A percentile compares a stretch with the other conserved stretches of the same genome.
Evolutionary conservation across 176 grass and related monocot species (phyloP).

Genomic region (Phoenix dactylifera): DNA sequence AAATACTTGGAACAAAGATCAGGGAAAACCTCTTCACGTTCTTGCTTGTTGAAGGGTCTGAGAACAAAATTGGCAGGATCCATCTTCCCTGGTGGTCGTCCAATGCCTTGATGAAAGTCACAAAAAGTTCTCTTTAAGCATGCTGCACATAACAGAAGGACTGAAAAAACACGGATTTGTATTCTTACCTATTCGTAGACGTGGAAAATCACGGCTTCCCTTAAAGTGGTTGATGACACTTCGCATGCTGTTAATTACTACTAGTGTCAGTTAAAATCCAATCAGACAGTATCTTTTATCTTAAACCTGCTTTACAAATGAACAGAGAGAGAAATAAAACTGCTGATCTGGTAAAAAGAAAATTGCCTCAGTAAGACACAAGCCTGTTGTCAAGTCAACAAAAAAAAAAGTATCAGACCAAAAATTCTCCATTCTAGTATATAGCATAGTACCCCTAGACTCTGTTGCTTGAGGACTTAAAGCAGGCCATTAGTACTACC

Average conservation of each 20-base stretch:
- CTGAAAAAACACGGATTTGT: not conserved
- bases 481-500: no score
- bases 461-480: no score
- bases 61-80: conserved; percentile 88
- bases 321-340: not conserved
- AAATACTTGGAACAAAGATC: conserved; percentile 9
- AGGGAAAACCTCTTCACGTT: conserved; percentile 51
- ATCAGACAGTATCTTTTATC: no score
- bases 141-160: not conserved
- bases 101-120: conserved; percentile 50
- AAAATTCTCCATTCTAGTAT: no score
- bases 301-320: not conserved
- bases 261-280: no score
- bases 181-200: conserved; percentile 67
- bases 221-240: conserved; percentile 88
- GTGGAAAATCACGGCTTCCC: conserved; percentile 65
- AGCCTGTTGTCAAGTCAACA: no score
- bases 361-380: no score
- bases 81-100: conserved; percentile 87
- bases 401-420: no score
- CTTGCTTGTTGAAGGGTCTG: conserved; percentile 65
- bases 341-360: no score
- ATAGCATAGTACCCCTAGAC: no score
- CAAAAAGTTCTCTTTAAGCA: not conserved
- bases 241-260: conserved; percentile 50